phyloP scores from a whole-genome alignment of 176 grass and related monocot species.

The Areca catechu region DNA sequence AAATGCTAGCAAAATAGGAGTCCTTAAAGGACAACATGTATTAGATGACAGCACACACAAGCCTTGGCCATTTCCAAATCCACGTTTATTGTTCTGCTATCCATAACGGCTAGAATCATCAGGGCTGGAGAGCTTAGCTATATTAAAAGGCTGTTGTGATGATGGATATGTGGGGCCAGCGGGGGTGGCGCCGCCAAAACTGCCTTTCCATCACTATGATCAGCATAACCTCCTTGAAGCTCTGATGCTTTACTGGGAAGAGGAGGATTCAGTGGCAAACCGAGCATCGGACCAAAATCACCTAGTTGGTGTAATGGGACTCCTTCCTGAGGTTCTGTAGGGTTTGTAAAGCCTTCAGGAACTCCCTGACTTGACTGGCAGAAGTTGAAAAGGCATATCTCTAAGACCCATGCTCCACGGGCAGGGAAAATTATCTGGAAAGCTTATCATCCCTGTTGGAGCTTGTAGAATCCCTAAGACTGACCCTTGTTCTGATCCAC shows the following conservation, averaged over 20 bases:
- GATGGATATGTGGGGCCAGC: no score
- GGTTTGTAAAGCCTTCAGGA: slow-evolving; percentile 33
- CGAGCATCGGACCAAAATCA: not conserved
- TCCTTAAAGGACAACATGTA: no score
- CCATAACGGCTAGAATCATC: no score
- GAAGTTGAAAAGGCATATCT: slow-evolving; percentile 42
- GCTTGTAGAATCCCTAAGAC: slow-evolving; percentile 34
- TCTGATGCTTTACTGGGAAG: slow-evolving; percentile 15
- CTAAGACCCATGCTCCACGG: slow-evolving; percentile 62
- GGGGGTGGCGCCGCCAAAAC: slow-evolving; percentile 26
- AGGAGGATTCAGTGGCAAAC: slow-evolving; percentile 24
- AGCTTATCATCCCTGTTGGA: slow-evolving; percentile 18
- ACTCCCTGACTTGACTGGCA: slow-evolving; percentile 39
- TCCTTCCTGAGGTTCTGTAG: slow-evolving; percentile 38
- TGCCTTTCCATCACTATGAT: slow-evolving; percentile 46
- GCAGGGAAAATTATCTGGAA: slow-evolving; percentile 32
- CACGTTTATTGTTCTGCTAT: no score
- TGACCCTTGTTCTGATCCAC: slow-evolving; percentile 49
- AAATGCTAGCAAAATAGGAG: no score
- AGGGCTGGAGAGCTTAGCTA: no score
- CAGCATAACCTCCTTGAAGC: slow-evolving; percentile 25
- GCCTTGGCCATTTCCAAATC: no score
- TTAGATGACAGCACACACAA: no score
- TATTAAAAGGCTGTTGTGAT: no score
- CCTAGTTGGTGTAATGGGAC: slow-evolving; percentile 48